phyloP scores from a whole-genome alignment of 2,329 filamentous ascomycete species.

The Onygena corvina region DNA sequence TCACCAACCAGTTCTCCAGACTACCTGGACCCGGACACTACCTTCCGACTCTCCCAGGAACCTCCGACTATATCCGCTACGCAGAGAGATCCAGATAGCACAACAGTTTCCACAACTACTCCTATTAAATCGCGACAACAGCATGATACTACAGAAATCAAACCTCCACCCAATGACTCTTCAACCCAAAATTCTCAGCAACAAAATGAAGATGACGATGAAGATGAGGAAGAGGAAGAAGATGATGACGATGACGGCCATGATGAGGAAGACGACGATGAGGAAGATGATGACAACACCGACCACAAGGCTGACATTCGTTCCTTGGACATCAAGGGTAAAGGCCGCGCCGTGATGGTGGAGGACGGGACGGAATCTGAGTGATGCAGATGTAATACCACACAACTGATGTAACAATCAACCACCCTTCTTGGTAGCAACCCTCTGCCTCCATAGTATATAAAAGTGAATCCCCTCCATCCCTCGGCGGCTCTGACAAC shows the following conservation, averaged over 20 bases:
- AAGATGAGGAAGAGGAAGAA: not conserved
- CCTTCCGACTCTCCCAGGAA: not conserved
- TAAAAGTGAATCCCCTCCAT: not conserved
- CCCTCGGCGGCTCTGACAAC: too few species aligned
- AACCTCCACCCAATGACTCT: not conserved
- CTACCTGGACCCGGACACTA: not conserved
- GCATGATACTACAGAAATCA: too few species aligned
- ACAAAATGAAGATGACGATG: not conserved
- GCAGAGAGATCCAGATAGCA: not conserved
- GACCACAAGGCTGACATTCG: not conserved
- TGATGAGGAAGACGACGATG: not conserved
- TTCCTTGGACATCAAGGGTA: slow-evolving; percentile 11
- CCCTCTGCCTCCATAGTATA: not conserved
- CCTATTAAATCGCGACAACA: not conserved
- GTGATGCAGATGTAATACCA: not conserved
- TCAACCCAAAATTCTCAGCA: not conserved
- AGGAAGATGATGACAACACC: not conserved
- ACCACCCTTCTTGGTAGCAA: not conserved
- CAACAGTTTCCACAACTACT: not conserved
- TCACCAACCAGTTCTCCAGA: not conserved
- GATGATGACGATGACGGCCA: not conserved
- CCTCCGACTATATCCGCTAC: not conserved
- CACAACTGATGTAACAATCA: too few species aligned
- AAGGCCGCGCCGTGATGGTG: slow-evolving; percentile 15
- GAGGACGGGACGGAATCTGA: slow-evolving; percentile 15